These are phyloP conservation scores for Aspergillus fischeri DNA, from an alignment of 2,329 filamentous ascomycete genomes.

Conservation along the genomic window DNA sequence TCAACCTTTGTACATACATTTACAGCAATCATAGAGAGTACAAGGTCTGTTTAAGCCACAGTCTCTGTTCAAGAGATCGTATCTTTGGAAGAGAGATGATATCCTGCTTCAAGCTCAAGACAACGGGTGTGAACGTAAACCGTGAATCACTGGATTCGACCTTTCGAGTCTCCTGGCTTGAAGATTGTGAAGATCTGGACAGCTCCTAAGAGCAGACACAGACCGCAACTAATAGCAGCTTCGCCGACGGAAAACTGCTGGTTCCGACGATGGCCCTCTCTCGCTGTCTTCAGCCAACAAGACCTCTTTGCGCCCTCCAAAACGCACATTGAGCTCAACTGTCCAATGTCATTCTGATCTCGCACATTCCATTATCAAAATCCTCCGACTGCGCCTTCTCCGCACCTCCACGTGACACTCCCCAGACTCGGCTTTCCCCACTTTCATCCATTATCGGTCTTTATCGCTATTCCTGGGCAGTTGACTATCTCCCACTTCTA, in stretches of 20 bases:
- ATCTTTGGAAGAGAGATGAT: neutral
- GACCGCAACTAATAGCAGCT: neutral
- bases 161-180: too few species aligned
- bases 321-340: neutral
- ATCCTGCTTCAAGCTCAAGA: neutral
- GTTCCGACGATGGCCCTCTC: neutral
- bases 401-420: conserved; percentile 1
- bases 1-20: neutral
- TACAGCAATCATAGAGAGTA: neutral
- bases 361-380: neutral
- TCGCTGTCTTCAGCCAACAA: neutral
- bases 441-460: neutral
- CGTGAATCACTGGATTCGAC: too few species aligned
- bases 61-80: neutral
- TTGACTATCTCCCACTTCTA: neutral
- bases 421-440: neutral
- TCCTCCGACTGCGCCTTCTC: neutral
- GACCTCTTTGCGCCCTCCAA: neutral
- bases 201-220: too few species aligned
- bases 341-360: neutral
- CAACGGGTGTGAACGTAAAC: neutral
- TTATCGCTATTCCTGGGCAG: conserved; percentile 3
- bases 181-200: too few species aligned
- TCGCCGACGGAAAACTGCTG: neutral
- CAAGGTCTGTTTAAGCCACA: neutral